Evolutionary conservation across 208 protist species (phyloP).

Genomic region (Trypanosoma brucei): DNA sequence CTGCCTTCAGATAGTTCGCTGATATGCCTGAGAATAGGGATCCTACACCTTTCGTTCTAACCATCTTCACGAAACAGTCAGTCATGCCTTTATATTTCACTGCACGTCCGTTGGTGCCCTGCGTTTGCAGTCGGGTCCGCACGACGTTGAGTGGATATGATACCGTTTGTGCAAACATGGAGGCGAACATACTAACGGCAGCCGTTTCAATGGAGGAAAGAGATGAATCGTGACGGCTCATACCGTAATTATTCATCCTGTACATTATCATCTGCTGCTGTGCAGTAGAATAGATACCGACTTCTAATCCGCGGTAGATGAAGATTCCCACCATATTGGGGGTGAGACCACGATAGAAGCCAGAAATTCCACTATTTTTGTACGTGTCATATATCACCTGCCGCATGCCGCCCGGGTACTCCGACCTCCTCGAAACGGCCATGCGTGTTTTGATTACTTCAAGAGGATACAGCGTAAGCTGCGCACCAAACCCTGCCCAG

Average conservation of each 20-base stretch:
- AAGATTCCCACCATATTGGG: slow-evolving; percentile 88
- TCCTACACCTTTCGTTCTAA: slow-evolving; percentile 61
- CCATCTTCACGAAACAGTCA: slow-evolving; percentile 84
- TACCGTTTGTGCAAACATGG: slow-evolving; percentile 78
- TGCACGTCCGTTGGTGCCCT: slow-evolving; percentile 76
- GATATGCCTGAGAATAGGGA: slow-evolving; percentile 87
- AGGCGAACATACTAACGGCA: slow-evolving; percentile 70
- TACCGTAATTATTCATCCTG: slow-evolving; percentile 56
- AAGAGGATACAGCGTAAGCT: slow-evolving; percentile 84
- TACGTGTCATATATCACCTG: slow-evolving; percentile 63
- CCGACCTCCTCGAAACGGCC: slow-evolving; percentile 57
- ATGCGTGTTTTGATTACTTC: slow-evolving; percentile 91
- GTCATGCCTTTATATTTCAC: slow-evolving; percentile 80
- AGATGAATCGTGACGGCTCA: slow-evolving; percentile 59
- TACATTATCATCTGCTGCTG: slow-evolving; percentile 86
- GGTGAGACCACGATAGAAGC: slow-evolving; percentile 80
- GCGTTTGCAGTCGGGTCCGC: slow-evolving; percentile 85
- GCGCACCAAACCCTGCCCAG: slow-evolving; percentile 75
- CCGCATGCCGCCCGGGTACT: slow-evolving; percentile 65
- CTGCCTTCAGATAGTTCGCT: slow-evolving; percentile 87
- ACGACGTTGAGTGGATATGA: slow-evolving; percentile 90
- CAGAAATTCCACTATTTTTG: slow-evolving; percentile 50
- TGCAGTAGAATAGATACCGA: slow-evolving; percentile 83
- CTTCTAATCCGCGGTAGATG: slow-evolving; percentile 83
- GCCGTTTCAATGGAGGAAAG: slow-evolving; percentile 69